These are phyloP conservation scores for Sarcodon sp. DNA, from an alignment of 768 basidiomycete species.

Conservation along the genomic window DNA sequence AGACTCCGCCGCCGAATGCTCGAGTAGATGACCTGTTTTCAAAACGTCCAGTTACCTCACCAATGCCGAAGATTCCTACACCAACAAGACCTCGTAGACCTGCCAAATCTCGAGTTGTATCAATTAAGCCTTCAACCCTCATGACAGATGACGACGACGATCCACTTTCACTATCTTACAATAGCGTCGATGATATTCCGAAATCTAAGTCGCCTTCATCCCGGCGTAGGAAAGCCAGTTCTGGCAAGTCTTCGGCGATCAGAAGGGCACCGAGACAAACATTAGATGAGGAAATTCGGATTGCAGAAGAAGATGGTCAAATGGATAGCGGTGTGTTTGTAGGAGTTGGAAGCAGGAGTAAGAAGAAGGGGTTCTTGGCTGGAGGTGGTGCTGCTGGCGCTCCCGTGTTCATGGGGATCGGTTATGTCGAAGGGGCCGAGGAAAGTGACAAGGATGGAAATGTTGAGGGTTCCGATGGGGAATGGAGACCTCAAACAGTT, in stretches of 20 bases:
- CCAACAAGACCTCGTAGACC: conserved; percentile 51
- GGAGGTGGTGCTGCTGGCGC: conserved; percentile 63
- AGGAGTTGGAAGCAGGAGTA: conserved; percentile 43
- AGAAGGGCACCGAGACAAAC: conserved; percentile 32
- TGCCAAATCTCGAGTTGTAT: conserved; percentile 6
- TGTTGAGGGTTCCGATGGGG: not conserved
- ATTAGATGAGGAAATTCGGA: conserved; percentile 54
- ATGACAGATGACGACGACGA: not conserved
- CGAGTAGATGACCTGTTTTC: conserved; percentile 30
- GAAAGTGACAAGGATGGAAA: conserved; percentile 12
- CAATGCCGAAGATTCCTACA: conserved; percentile 32
- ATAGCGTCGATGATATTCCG: no score
- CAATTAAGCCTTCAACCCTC: not conserved
- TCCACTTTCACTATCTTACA: no score
- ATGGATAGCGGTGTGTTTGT: conserved; percentile 35
- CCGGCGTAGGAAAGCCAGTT: not conserved
- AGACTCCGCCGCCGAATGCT: not conserved
- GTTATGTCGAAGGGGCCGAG: conserved; percentile 46
- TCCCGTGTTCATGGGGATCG: conserved; percentile 61
- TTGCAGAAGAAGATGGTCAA: conserved; percentile 27
- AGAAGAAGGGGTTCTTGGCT: conserved; percentile 49
- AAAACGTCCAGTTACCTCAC: conserved; percentile 51
- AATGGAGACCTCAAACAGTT: not conserved
- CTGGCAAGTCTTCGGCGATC: conserved; percentile 3
- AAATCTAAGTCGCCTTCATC: no score